Conservation (phyloP, 2,329 filamentous ascomycete species). For the Diaporthe destruens region DNA sequence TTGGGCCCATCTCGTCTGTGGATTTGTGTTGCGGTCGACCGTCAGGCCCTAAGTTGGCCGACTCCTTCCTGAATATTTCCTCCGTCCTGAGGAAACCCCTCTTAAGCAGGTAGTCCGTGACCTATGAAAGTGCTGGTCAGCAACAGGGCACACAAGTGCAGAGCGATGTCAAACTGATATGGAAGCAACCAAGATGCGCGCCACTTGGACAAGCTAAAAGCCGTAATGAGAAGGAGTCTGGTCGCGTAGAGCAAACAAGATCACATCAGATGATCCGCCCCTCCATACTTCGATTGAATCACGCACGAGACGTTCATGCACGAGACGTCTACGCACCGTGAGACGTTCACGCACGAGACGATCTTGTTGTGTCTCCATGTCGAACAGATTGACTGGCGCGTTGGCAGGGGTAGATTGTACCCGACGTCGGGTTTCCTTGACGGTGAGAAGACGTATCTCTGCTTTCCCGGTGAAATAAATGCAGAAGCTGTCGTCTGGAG, state of each 20-base stretch:
- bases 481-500: neutral
- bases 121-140: slow-evolving; percentile 53
- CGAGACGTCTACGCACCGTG: too few relatives aligned
- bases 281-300: neutral
- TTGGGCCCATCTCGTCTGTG: slow-evolving; percentile 78
- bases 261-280: too few relatives aligned
- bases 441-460: neutral
- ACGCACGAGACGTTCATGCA: too few relatives aligned
- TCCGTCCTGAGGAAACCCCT: slow-evolving; percentile 95
- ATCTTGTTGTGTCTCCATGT: neutral
- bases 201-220: neutral
- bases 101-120: slow-evolving; percentile 96
- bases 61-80: slow-evolving; percentile 91
- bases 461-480: neutral
- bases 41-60: slow-evolving; percentile 83
- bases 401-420: neutral
- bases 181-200: neutral
- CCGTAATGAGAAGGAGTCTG: neutral
- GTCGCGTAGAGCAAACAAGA: neutral
- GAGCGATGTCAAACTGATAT: neutral
- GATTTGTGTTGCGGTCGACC: slow-evolving; percentile 78
- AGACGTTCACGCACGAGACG: neutral
- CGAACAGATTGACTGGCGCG: neutral
- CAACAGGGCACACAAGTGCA: neutral
- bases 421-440: neutral